Evolutionary conservation across 2,329 filamentous ascomycete species (phyloP).

Genomic region (Arthrobotrys pseudoclavata): DNA sequence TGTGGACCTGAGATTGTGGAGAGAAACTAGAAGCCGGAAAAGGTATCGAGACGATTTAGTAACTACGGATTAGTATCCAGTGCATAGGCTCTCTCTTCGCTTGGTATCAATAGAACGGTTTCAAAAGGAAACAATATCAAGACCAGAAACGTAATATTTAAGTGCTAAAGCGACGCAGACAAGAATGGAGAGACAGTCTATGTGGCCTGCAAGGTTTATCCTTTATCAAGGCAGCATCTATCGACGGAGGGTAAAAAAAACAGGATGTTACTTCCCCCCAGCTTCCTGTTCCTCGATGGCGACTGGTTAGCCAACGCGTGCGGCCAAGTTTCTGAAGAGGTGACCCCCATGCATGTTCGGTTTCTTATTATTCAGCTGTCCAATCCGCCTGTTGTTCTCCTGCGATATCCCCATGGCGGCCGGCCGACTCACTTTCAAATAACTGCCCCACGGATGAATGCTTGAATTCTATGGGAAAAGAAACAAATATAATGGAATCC

Average conservation of each 20-base stretch:
- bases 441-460: constrained; percentile 49
- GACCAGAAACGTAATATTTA: constrained; percentile 55
- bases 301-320: constrained; percentile 32
- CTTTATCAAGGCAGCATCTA: constrained; percentile 50
- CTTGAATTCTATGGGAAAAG: constrained; percentile 27
- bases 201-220: constrained; percentile 51
- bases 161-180: constrained; percentile 35
- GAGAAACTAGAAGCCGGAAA: constrained; percentile 20
- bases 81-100: constrained; percentile 47
- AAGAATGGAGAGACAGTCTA: constrained; percentile 15
- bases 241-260: constrained; percentile 42
- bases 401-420: too few species aligned
- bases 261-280: constrained; percentile 38
- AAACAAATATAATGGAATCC: constrained; percentile 52
- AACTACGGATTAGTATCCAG: constrained; percentile 21
- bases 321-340: constrained; percentile 15
- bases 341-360: constrained; percentile 55
- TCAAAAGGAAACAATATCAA: constrained; percentile 41
- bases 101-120: constrained; percentile 27
- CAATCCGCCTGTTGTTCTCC: constrained; percentile 30
- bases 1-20: constrained; percentile 32
- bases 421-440: constrained; percentile 59
- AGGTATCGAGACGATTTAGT: constrained; percentile 22
- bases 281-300: constrained; percentile 55
- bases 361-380: neutral